Evolutionary conservation across 2,329 filamentous ascomycete species (phyloP).

Genomic region (Parastagonospora nodorum): DNA sequence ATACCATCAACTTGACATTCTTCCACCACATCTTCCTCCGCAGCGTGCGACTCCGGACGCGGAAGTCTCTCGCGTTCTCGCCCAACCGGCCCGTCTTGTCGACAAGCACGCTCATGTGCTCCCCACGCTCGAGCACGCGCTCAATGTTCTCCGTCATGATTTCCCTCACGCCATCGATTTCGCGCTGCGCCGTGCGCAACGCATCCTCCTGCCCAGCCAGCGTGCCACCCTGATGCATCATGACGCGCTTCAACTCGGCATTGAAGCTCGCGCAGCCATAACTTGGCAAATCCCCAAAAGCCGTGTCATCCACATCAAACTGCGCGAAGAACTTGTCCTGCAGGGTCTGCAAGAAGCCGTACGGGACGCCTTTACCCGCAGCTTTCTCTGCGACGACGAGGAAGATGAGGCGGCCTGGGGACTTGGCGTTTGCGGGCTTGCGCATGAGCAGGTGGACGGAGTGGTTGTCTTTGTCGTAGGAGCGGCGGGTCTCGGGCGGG

Average conservation of each 20-base stretch:
- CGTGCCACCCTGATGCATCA: constrained; percentile 84
- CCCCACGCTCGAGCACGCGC: constrained; percentile 80
- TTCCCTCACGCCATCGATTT: constrained; percentile 89
- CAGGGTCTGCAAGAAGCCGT: constrained; percentile 89
- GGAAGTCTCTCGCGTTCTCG: constrained; percentile 86
- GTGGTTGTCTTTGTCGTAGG: constrained; percentile 88
- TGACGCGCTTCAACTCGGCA: constrained; percentile 72
- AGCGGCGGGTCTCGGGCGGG: constrained; percentile 79
- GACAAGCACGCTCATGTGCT: constrained; percentile 90
- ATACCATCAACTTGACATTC: constrained; percentile 91
- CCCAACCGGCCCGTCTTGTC: constrained; percentile 96
- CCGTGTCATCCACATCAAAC: constrained; percentile 68
- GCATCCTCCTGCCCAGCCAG: constrained; percentile 74
- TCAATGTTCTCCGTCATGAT: constrained; percentile 98
- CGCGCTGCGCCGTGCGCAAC: constrained; percentile 78
- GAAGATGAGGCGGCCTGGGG: constrained; percentile 86
- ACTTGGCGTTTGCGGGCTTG: constrained; percentile 53
- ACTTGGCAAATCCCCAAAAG: constrained; percentile 78
- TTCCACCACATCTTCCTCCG: constrained; percentile 99
- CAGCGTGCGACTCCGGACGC: constrained; percentile 82
- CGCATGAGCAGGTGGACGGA: constrained; percentile 91
- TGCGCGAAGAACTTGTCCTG: constrained; percentile 82
- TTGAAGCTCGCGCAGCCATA: constrained; percentile 94
- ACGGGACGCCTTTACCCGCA: constrained; percentile 85
- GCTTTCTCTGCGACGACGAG: constrained; percentile 83